A percentile compares a stretch with the other conserved stretches of the same genome.
Conservation (phyloP, 1,284 basidiomycete genomes). For the Amylostereum areolatum region DNA sequence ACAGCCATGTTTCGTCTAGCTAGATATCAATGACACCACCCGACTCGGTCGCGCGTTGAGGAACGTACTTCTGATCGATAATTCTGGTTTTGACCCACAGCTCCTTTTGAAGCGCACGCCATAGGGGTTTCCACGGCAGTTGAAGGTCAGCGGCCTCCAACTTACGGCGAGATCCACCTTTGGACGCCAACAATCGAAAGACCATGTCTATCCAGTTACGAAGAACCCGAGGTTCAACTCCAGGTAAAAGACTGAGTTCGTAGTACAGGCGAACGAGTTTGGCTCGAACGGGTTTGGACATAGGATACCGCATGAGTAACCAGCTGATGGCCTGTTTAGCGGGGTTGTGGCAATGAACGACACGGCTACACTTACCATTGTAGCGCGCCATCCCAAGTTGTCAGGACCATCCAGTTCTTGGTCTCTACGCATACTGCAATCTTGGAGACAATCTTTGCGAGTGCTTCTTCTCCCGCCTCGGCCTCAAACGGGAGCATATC, state of each 20-base stretch:
- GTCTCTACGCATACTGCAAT: conserved; percentile 71
- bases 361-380: conserved; percentile 48
- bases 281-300: conserved; percentile 67
- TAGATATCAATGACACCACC: conserved; percentile 10
- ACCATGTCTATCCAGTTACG: conserved; percentile 73
- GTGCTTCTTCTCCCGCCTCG: conserved; percentile 76
- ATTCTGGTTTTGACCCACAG: conserved; percentile 66
- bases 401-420: conserved; percentile 68
- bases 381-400: conserved; percentile 68
- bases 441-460: conserved; percentile 64
- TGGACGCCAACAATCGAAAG: conserved; percentile 61
- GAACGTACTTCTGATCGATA: conserved; percentile 39
- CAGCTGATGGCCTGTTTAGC: conserved; percentile 43
- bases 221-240: conserved; percentile 65
- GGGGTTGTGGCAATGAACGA: too few relatives aligned
- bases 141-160: conserved; percentile 66
- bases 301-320: conserved; percentile 79
- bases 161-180: conserved; percentile 54
- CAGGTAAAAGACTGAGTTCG: conserved; percentile 69
- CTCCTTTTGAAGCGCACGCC: conserved; percentile 66
- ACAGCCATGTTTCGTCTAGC: conserved; percentile 61
- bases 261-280: conserved; percentile 80
- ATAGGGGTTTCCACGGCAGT: conserved; percentile 72
- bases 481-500: conserved; percentile 72
- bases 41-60: conserved; percentile 2